phyloP scores from a whole-genome alignment of 768 basidiomycete species.

The Dictyophora rubrovolvata region DNA sequence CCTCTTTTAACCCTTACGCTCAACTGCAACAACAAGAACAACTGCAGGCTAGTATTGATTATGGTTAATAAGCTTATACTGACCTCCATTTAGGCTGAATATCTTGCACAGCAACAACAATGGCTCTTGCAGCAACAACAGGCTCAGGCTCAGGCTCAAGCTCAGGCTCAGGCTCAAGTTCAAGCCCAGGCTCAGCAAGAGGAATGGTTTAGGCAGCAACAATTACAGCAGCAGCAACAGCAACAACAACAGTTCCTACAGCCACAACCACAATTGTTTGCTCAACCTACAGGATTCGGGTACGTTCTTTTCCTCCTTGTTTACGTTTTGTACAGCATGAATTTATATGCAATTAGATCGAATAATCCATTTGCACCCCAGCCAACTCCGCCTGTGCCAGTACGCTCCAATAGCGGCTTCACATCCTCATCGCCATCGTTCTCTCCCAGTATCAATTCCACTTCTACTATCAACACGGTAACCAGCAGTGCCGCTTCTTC shows the following conservation, averaged over 20 bases:
- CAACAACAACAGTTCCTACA: constrained; percentile 35
- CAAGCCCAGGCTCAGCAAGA: constrained; percentile 34
- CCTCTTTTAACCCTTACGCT: constrained; percentile 90
- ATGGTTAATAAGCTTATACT: background rate
- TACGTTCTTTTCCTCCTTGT: constrained; percentile 22
- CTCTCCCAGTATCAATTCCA: constrained; percentile 13
- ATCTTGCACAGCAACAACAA: constrained; percentile 49
- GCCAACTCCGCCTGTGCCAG: constrained; percentile 17
- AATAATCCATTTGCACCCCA: constrained; percentile 88
- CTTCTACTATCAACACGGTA: constrained; percentile 32
- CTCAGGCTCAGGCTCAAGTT: constrained; percentile 29
- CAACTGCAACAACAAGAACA: constrained; percentile 82
- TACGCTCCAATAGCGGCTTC: constrained; percentile 14
- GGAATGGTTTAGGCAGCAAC: constrained; percentile 22
- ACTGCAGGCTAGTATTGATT: constrained; percentile 38
- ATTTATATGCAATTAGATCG: constrained; percentile 38
- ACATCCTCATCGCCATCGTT: constrained; percentile 14
- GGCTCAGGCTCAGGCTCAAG: constrained; percentile 38
- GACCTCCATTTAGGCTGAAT: constrained; percentile 27
- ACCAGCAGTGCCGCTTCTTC: constrained; percentile 29
- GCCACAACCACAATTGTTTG: constrained; percentile 32
- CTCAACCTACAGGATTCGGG: constrained; percentile 74
- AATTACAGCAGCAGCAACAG: constrained; percentile 31
- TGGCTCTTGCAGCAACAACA: constrained; percentile 61
- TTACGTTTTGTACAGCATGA: constrained; percentile 1